Base-by-base conservation (phyloP, 1,284 basidiomycete species). In the Schizopora paradoxa region DNA sequence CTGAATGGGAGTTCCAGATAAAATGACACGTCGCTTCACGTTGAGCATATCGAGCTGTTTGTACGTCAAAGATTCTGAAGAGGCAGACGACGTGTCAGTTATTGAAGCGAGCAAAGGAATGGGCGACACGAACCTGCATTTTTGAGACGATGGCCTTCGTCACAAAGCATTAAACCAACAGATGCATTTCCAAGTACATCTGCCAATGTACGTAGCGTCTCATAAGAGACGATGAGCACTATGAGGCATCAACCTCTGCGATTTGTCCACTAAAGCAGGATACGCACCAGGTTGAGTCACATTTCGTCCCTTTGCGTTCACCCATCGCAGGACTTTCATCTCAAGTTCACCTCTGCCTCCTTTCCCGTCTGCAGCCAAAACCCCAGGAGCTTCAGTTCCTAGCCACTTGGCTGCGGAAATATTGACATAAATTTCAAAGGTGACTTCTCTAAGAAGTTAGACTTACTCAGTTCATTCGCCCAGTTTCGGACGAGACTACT, bases 171-270 rank as follows among this genome's bases (percentile, higher is more conserved):
- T 7, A 99, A 66, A 0, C 96, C 96, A 26, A 99, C 91, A 39
- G 76, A 82, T 49, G 89, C 89, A 49, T 75, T 79, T 1, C 81
- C 81, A 3, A 96, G 72, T 57, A 93, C 79, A 3, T 68, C 79
- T 5, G 82, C 76, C 6, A 96, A 68, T 2, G 85, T 85, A n/a
- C 93, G 81, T 40, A 99, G 73, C 0, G 93, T 97, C 64, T 99
- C 95, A 58, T 99, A 99, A 0, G 96, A 99, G 1, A 97, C 95
- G 55, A 99, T 98, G 91, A 99, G 92, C 36, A 99, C 95, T 93
- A 45, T 18, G 37, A 8, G 22, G 18, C 2, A 14, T 35, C 33
- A 10, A 19, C 2, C 10, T 13, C 10, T 7, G 8, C 3, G 11
- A 35, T 35, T 13, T 3, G 6, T 10, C 14, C 18, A 10, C 10